Conservation (phyloP, 2,329 filamentous ascomycete species). For the Mycosphaerella arachidis region DNA sequence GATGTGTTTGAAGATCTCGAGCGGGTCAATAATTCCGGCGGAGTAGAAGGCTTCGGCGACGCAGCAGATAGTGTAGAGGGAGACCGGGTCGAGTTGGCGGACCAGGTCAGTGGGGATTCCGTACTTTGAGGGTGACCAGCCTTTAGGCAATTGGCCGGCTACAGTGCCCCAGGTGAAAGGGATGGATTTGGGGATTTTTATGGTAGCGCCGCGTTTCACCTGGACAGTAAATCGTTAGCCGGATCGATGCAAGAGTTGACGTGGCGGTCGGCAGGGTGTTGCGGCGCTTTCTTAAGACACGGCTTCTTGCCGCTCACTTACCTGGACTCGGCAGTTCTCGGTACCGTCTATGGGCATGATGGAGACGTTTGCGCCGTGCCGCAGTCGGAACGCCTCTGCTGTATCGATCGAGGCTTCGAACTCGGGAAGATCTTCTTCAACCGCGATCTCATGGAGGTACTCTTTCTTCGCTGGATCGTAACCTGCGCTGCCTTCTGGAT, state of each 20-base stretch:
- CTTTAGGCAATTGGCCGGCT: constrained; percentile 92
- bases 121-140: constrained; percentile 95
- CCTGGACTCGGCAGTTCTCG: constrained; percentile 77
- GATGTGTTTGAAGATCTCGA: constrained; percentile 99
- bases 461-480: constrained; percentile 99
- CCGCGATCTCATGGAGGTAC: constrained; percentile 93
- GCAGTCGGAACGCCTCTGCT: constrained; percentile 33
- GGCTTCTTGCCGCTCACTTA: constrained; percentile 89
- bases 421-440: constrained; percentile 92
- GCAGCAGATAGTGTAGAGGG: constrained; percentile 88
- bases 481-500: constrained; percentile 91
- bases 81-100: constrained; percentile 93
- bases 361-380: background rate
- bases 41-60: constrained; percentile 87
- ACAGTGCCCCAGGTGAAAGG: constrained; percentile 89
- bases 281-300: constrained; percentile 52
- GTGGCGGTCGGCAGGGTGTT: constrained; percentile 40
- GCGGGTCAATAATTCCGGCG: constrained; percentile 94
- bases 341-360: background rate
- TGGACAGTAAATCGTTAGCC: constrained; percentile 53
- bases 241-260: too few relatives aligned
- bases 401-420: constrained; percentile 98
- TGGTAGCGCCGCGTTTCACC: constrained; percentile 92
- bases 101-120: constrained; percentile 98
- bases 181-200: constrained; percentile 94